These are phyloP conservation scores for Cryphonectria parasitica DNA, from an alignment of 2,329 filamentous ascomycete species.

Conservation along the genomic window DNA sequence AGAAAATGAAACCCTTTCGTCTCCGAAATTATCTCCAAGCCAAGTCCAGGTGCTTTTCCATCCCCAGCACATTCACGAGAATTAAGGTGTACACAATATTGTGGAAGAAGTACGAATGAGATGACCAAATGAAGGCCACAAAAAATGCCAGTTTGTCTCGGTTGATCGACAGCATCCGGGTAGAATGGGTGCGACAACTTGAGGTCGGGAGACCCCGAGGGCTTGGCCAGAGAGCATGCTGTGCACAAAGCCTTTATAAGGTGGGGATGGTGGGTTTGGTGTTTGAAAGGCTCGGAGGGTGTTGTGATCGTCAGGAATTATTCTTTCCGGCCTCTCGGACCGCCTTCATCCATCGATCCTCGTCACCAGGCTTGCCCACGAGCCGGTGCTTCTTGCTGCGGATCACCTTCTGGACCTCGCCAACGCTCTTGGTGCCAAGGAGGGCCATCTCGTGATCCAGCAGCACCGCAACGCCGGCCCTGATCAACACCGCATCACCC, in stretches of 20 bases:
- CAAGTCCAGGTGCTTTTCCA: constrained; percentile 15
- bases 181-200: background rate
- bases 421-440: constrained; percentile 49
- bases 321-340: constrained; percentile 46
- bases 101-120: constrained; percentile 23
- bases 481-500: constrained; percentile 71
- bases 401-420: constrained; percentile 49
- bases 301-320: constrained; percentile 12
- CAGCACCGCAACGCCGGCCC: constrained; percentile 72
- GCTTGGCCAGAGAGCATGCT: background rate
- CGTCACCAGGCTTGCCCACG: constrained; percentile 49
- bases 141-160: background rate
- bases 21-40: constrained; percentile 28
- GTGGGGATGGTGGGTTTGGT: background rate
- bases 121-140: background rate
- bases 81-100: constrained; percentile 29
- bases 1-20: background rate
- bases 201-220: background rate
- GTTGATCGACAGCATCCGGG: background rate
- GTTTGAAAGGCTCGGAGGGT: background rate
- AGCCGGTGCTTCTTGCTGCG: constrained; percentile 40
- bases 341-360: constrained; percentile 51
- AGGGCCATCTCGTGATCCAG: constrained; percentile 56
- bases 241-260: background rate
- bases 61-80: constrained; percentile 7